Evolutionary conservation across 2,329 filamentous ascomycete genomes (phyloP), one percentile per base, ranked within the genome.

Genomic region (Macrophomina phaseolina): DNA sequence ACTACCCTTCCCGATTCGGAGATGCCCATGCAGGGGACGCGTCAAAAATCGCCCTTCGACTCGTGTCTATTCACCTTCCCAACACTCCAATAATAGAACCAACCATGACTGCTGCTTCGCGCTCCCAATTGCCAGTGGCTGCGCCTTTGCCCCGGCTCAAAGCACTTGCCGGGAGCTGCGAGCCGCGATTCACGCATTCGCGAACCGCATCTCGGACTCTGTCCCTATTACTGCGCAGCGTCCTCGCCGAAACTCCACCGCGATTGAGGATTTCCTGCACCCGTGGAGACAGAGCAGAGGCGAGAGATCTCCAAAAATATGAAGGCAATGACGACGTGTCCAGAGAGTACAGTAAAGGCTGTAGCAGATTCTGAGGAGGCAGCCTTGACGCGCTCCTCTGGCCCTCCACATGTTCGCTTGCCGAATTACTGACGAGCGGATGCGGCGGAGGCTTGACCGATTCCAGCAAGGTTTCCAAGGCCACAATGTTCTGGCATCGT

Each of bases 71-170:
- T 70, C 67, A 75, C 60, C 76, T 67, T 28, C 73, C 71, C 63
- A 87, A 70, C n/a, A 80, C 77, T n/a, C 86, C 85, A 60, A 93
- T 84, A 5, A 97, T 88, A 72, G 92, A 92, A 63, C 91, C 90
- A 49, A 97, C 91, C 94, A 98, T 97, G 56, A 98, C 94, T 1
- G 94, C 93, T 56, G 94, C 90, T 80, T 98, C 95, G 46, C 94
- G 86, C 73, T 97, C 94, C 92, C 93, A 97, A 66, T 82, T 86
- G 6, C 81, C 83, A 69, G 77, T 80, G 69, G 81, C 81, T 12
- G 80, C 80, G n/a, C 80, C 74, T 49, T 84, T 79, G 40, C 77
- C 77, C 55, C 76, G 82, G 68, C 70, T 77, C 53, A 87, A 74
- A 0, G 83, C 75, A 30, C 76, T 86, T 14, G 83, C 85, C 1